Evolutionary conservation across 2,329 filamentous ascomycete species (phyloP), one percentile per base, ranked within the genome.

Genomic region (Curvularia spicifera): DNA sequence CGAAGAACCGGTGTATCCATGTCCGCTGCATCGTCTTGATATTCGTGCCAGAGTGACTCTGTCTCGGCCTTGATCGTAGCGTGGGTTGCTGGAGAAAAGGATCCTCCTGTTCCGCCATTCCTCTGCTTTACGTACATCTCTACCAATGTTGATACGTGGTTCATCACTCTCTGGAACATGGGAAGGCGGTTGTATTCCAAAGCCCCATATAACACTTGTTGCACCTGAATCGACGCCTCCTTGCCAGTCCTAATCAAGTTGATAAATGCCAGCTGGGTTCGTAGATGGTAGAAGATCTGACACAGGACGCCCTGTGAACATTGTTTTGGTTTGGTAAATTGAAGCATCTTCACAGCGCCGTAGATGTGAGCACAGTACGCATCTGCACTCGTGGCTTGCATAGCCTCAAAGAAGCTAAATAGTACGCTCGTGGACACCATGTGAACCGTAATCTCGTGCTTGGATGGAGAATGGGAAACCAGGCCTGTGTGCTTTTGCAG

Each of bases 371-470:
- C 56, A n/a, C 66, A 61, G 52, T 75, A 76, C 2, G 67, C 71
- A 13, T 67, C 57, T 8, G 65, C 59, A 9, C 64, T 71, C 5
- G 73, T 74, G 3, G 67, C 58, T 20, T 69, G 66, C 69, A 75
- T 73, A 4, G 71, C 67, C 40, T 76, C 72, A 42, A 74, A 74
- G 13, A 75, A 61, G 20, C 69, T 71, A 8, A 74, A 61, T 22
- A 74, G 58, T 3, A 75, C 66, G 10, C 68, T 68, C 7, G 71
- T 75, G 3, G 67, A 75, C 4, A 75, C 60, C 65, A 72, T 71
- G 26, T 72, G 71, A n/a, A 71, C 48, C 0, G 71, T 72, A n/a
- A 71, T 44, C 6, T 62, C 57, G 42, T 56, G 13, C 31, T 44
- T 57, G 6, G 57, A 54, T 37, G 58, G 53, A 5, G 56, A 26